Base-by-base conservation (phyloP, 495 filamentous ascomycete genomes). In the Bacidia rubella region DNA sequence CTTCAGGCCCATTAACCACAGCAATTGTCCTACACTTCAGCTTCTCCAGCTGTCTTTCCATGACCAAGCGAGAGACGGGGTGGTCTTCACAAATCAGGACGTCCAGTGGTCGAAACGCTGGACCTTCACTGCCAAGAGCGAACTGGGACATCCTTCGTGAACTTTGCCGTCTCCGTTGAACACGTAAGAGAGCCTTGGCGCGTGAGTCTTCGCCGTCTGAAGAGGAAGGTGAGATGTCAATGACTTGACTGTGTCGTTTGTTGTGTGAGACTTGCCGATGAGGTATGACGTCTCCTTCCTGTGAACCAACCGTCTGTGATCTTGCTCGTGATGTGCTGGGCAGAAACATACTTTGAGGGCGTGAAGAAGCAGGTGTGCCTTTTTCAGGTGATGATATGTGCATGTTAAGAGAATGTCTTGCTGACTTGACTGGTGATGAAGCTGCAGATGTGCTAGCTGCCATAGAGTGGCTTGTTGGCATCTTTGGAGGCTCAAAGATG, bases 81-180 rank as follows among this genome's bases (percentile, higher is more conserved):
- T 97, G 92, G 65, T 97, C 93, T 68, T 98, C 92, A 65, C 92
- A 97, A 49, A 98, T 90, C 25, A 98, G 75, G 19, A 98, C 84
- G 67, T 98, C 89, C 38, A 98, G 67, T 45, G 92, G 87, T 20
- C 93, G 80, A 67, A 95, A 98, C 32, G 80, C 68, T 11, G 93
- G 93, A 0, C 86, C 85, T 55, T 89, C 88, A 26, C 79, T 74
- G 27, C 92, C 62, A 51, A 79, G 86, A 22, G 41, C 41, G 52
- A 97, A 86, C 56, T 90, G 86, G 1, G 92, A 98, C 68, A 95
- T 79, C 39, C 92, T 80, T 25, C 92, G 73, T 21, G 92, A 93
- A 62, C 89, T 95, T 65, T 95, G 89, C 7, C 92, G 80, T 24
- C 89, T 83, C 27, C 90, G 75, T 61, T 97, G 92, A 12, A 97